Evolutionary conservation across 768 basidiomycete genomes (phyloP).

Genomic region (Termitomyces sp.): DNA sequence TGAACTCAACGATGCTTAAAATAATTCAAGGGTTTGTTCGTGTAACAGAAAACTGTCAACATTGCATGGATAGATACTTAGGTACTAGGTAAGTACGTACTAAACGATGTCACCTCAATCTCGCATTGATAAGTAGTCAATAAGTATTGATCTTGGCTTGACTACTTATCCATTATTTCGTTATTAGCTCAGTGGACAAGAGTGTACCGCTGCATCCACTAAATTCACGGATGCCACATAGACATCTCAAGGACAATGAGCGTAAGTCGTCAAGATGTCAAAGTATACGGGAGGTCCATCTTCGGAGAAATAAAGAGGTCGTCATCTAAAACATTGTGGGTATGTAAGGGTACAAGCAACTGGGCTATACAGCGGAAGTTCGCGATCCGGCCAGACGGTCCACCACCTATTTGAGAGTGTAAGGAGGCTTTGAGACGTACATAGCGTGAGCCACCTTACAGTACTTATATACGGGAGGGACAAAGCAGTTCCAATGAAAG

Average conservation of each 20-base stretch:
- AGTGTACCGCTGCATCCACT: neutral
- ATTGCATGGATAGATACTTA: no score
- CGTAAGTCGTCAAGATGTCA: no score
- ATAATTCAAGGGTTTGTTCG: no score
- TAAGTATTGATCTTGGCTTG: neutral
- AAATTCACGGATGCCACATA: neutral
- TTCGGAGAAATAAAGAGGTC: neutral
- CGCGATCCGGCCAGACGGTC: slow-evolving; percentile 79
- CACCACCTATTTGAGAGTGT: slow-evolving; percentile 45
- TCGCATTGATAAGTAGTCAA: neutral
- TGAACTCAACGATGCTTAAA: neutral
- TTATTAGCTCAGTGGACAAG: neutral
- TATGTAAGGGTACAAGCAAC: slow-evolving; percentile 11
- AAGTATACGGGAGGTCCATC: neutral
- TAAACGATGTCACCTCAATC: neutral
- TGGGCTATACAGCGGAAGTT: slow-evolving; percentile 56
- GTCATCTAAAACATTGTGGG: neutral
- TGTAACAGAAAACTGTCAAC: neutral
- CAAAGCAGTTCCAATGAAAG: slow-evolving; percentile 82
- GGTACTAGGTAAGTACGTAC: no score
- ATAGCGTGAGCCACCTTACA: slow-evolving; percentile 39
- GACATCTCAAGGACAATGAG: neutral
- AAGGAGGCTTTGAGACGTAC: neutral
- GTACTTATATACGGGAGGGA: slow-evolving; percentile 83
- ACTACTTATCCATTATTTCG: neutral